Base-by-base conservation (phyloP, 1,284 basidiomycete species). In the Apiotrichum mycotoxinovorans region DNA sequence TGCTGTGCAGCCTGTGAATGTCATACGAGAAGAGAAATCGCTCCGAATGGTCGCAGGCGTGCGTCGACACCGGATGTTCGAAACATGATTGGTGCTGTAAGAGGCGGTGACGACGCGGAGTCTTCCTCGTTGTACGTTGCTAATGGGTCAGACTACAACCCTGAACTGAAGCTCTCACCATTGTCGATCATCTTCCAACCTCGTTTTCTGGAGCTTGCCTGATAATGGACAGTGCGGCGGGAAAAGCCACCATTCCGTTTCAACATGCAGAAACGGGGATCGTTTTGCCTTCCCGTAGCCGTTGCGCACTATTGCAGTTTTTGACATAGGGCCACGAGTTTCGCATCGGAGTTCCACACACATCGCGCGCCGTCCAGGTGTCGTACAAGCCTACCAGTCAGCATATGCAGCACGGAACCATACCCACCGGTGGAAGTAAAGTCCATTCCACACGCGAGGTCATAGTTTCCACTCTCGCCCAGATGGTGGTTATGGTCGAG, bases 11-110 rank as follows among this genome's bases (percentile, higher is more conserved):
- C 5, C 82, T 78, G 56, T 83, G 79, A 30, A 84, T 69, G 67
- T 85, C 83, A 68, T 83, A 83, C 9, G 80, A 81, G n/a, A 82
- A 73, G 49, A 83, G 66, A 72, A 83, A 82, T 37, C 80, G 82
- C 71, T 85, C 83, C 22, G 78, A 80, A 40, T 81, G 80, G 64
- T 78, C 80, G 68, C 83, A 85, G 54, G 80, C 79, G 9, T 66
- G 80, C 79, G 9, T 66, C 72, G 23, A 72, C 62, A 1, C 59
- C 66, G 11, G 79, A 80, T 14, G 75, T 61, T 35, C 83, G 80
- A 75, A 85, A 85, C 1, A 65, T 59, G 46, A 81, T 62, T 3
- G 76, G 82, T 61, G 33, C 75, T 70, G 46, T 74, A 76, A 62
- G 70, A 47, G 59, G 75, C 63, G 53, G 79, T 60, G 58, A 79